Evolutionary conservation across 129 eudicot species (phyloP).

Genomic region (Chrysanthemum seticuspe): DNA sequence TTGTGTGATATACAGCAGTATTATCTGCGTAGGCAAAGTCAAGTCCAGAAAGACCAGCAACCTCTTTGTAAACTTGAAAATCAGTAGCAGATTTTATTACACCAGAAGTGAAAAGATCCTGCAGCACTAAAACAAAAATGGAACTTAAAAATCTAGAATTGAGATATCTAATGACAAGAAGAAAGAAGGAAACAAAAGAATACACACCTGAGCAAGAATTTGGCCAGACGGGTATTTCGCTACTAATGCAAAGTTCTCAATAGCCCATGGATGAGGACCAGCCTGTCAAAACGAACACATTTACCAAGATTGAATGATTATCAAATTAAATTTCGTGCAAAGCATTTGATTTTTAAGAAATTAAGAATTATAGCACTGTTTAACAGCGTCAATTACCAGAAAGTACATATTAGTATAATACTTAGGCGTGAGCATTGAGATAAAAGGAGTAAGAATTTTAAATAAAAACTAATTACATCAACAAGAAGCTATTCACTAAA

Average conservation of each 20-base stretch:
- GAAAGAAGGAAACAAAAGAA: conserved; percentile 11
- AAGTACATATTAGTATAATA: no score
- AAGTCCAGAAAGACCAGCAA: conserved; percentile 95
- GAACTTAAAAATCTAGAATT: conserved; percentile 27
- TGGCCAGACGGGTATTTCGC: conserved; percentile 94
- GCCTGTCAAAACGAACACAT: conserved; percentile 48
- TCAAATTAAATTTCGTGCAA: conserved; percentile 3
- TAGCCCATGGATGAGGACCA: conserved; percentile 95
- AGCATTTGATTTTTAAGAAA: background rate
- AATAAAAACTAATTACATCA: no score
- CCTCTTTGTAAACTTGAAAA: conserved; percentile 90
- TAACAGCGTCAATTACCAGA: background rate
- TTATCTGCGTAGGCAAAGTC: conserved; percentile 89
- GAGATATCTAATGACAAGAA: conserved; percentile 6
- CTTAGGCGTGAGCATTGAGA: no score
- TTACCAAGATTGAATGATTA: background rate
- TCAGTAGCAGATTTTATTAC: conserved; percentile 93
- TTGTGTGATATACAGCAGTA: conserved; percentile 97
- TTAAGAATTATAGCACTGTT: background rate
- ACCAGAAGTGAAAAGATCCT: conserved; percentile 94
- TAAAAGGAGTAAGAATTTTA: no score
- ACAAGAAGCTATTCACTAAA: no score
- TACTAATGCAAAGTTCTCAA: conserved; percentile 81
- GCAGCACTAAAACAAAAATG: conserved; percentile 44
- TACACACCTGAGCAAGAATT: conserved; percentile 74